phyloP scores from a whole-genome alignment of 2,329 filamentous ascomycete species.

The Macrophomina tecta region DNA sequence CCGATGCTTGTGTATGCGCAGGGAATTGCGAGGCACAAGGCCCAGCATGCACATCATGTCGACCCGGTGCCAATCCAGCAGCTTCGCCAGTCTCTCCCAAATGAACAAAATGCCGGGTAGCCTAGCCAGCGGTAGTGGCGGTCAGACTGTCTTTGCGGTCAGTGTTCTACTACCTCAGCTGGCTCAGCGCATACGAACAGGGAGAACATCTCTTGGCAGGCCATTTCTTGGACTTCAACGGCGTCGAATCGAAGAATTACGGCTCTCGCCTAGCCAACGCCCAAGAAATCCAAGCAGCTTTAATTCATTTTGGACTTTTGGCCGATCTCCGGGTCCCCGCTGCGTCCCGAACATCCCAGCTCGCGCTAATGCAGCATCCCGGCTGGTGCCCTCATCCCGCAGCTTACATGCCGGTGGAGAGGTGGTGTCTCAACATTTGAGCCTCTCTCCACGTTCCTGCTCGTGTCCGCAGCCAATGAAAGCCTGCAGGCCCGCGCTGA shows the following conservation, averaged over 20 bases:
- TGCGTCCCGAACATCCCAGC: slow-evolving; percentile 16
- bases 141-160: slow-evolving; percentile 14
- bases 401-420: slow-evolving; percentile 4
- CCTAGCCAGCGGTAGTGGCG: not conserved
- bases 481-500: not conserved
- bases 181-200: not conserved
- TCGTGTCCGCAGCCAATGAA: not conserved
- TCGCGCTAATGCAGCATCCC: not conserved
- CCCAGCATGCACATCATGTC: slow-evolving; percentile 5
- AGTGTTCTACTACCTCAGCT: not conserved
- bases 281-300: slow-evolving; percentile 7
- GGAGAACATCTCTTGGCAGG: slow-evolving; percentile 1
- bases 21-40: slow-evolving; percentile 12
- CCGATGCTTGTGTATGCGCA: slow-evolving; percentile 9
- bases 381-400: not conserved
- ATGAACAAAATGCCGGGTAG: slow-evolving; percentile 6
- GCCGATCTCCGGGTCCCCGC: slow-evolving; percentile 17
- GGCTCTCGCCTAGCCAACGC: not conserved
- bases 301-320: not conserved
- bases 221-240: not conserved
- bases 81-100: not conserved
- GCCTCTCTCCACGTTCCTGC: slow-evolving; percentile 15
- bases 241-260: slow-evolving; percentile 11
- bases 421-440: slow-evolving; percentile 18
- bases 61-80: not conserved